Percentiles rank a stretch among this genome's conserved stretches.
These are phyloP conservation scores for Xylaria telfairii DNA, from an alignment of 495 filamentous ascomycete genomes.

Conservation along the genomic window DNA sequence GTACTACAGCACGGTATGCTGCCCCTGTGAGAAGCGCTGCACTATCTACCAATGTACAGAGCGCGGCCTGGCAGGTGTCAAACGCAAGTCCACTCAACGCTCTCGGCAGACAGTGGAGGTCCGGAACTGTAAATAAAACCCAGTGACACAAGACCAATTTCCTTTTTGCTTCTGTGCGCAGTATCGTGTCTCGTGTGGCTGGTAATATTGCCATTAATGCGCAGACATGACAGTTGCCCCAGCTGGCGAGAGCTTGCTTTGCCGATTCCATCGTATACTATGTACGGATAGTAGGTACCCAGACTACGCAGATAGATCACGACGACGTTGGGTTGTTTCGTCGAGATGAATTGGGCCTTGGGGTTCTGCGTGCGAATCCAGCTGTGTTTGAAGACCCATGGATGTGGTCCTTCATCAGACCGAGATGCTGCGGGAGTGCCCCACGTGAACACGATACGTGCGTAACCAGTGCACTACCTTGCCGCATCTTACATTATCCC, in stretches of 20 bases:
- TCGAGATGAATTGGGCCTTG: slow-evolving; percentile 15
- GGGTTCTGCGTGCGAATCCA: slow-evolving; percentile 4
- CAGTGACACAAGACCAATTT: slow-evolving; percentile 28
- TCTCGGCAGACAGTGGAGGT: slow-evolving; percentile 24
- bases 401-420: slow-evolving; percentile 17
- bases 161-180: slow-evolving; percentile 35
- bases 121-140: slow-evolving; percentile 17
- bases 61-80: slow-evolving; percentile 21
- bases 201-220: slow-evolving; percentile 37
- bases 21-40: background rate
- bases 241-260: background rate
- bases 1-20: background rate
- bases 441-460: slow-evolving; percentile 18
- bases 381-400: slow-evolving; percentile 22
- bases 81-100: slow-evolving; percentile 22
- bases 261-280: slow-evolving; percentile 2
- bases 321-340: slow-evolving; percentile 9
- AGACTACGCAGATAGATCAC: background rate
- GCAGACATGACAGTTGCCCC: slow-evolving; percentile 17
- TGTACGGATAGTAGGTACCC: too few relatives aligned
- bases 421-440: slow-evolving; percentile 14
- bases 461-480: background rate
- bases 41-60: too few relatives aligned
- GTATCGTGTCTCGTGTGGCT: slow-evolving; percentile 37
- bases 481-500: background rate